Evolutionary conservation across 768 basidiomycete species (phyloP), one percentile per base, ranked within the genome.

Genomic region (Lactarius sanguifluus): DNA sequence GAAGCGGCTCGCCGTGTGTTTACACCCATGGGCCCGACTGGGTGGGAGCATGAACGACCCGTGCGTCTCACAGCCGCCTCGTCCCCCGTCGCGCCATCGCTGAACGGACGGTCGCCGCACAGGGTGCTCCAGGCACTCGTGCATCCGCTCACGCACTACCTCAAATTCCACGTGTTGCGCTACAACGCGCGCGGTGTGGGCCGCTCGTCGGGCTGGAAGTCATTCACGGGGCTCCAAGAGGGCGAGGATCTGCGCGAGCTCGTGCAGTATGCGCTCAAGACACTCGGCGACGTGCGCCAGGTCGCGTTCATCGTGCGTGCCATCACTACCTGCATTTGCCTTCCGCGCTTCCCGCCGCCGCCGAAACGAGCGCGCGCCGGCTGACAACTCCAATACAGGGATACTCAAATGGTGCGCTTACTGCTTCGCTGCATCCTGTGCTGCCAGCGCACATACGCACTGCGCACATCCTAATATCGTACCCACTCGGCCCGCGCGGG

Each of bases 1-100:
- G 13, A 79, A 76, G 34, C 86, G 83, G 67, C 74, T 89, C 7
- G 91, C 86, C 0, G 76, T 94, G n/a, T 86, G 86, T 70, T 77
- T 90, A 13, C 92, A 94, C 70, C 92, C 92, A 7, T 94, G 91
- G 91, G 87, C 89, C n/a, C 86, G 91, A 82, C 80, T 93, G 0
- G 91, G 92, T 1, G 92, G 91, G 18, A 81, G 78, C 59, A 90
- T 88, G 85, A 74, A 86, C 69, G 91, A 94, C 71, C 83, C 87
- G 92, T 93, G 74, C 72, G 90, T 81, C 64, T 28, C 64, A n/a
- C 5, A 23, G 7, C 50, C 50, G 20, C 23, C 38, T 57, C 15
- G 9, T 57, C 5, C 5, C 38, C 38, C 16, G 36, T 16, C 52
- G 28, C 13, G 34, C 34, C 34, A 1, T 34, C 34, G 34, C 34